Conservation (phyloP, 2,329 filamentous ascomycete genomes). For the Samsoniella hepiali region DNA sequence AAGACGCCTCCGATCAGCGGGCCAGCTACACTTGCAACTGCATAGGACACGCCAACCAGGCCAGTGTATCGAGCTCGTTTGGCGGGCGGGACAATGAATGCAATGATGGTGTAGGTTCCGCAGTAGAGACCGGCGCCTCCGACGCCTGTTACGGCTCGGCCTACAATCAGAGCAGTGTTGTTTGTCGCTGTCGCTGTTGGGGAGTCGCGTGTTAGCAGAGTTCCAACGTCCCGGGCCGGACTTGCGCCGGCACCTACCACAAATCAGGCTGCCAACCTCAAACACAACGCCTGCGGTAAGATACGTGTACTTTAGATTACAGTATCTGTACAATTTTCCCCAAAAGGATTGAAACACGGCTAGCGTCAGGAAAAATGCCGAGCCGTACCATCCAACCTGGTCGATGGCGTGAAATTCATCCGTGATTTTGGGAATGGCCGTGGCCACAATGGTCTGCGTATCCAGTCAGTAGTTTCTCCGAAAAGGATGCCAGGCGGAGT, state of each 20-base stretch:
- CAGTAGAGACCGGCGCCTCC: conserved; percentile 42
- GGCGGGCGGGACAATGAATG: conserved; percentile 26
- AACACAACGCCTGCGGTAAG: conserved; percentile 37
- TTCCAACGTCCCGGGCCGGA: no score
- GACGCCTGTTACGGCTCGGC: conserved; percentile 44
- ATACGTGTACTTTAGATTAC: conserved; percentile 38
- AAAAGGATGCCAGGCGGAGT: background rate
- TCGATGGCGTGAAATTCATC: conserved; percentile 35
- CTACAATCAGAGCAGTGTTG: conserved; percentile 42
- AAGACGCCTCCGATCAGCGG: conserved; percentile 27
- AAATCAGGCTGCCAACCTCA: conserved; percentile 42
- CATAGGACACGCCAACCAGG: conserved; percentile 24
- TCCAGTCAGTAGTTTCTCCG: background rate
- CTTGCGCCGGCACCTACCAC: conserved; percentile 20
- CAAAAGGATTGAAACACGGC: conserved; percentile 26
- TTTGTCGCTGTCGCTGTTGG: conserved; percentile 34
- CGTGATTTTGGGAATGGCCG: conserved; percentile 43
- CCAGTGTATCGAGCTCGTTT: conserved; percentile 24
- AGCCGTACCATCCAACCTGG: conserved; percentile 48
- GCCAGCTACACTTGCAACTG: conserved; percentile 24
- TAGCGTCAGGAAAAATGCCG: conserved; percentile 37
- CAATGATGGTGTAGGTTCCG: conserved; percentile 44
- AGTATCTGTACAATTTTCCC: conserved; percentile 35
- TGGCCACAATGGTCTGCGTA: conserved; percentile 41
- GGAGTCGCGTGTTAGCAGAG: background rate